Base-by-base conservation (phyloP, 495 filamentous ascomycete species). In the Evernia prunastri region DNA sequence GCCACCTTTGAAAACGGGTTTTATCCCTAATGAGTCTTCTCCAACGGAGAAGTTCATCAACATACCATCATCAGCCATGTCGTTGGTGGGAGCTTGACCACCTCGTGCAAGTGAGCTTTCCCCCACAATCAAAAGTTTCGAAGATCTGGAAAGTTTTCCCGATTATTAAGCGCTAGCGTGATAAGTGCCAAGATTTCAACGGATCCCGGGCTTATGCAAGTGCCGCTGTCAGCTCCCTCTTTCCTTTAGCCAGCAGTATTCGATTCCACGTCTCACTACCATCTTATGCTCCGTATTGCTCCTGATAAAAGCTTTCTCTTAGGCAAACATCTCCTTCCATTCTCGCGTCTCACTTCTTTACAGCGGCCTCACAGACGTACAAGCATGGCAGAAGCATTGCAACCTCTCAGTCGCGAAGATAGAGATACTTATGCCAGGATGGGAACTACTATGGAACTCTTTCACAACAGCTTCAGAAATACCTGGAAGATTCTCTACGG, bases 61-160 rank as follows among this genome's bases (percentile, higher is more conserved):
- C 84, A 98, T 88, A 58, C 90, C 91, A 87, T 96, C 89, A 78
- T 97, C 91, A 27, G 91, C 90, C 92, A 96, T 97, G 12, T 27
- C 25, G 57, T 60, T 15, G 39, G 10, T 40, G 7, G 7, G 10
- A 65, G 56, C 51, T n/a, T 57, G 17, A 13, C 25, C 27, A 12
- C 39, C 18, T 57, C 27, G 18, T 17, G 18, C 27, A 63, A 35
- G 29, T 56, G 42, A 23, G 8, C 17, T 13, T 43, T 12, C 8
- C 6, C 27, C 6, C 13, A 29, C 13, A 27, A 31, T 15, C 27
- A 31, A 13, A 51, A 54, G 51, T 11, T 54, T 33, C 27, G 49
- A 53, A 27, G 18, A 53, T 17, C 31, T 31, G 10, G 47, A 51
- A 51, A 17, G 23, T 51, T 51, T 51, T 33, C 27, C 51, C 51